Evolutionary conservation across 805 yeast species (phyloP).

Genomic region (Komagataella pastoris): DNA sequence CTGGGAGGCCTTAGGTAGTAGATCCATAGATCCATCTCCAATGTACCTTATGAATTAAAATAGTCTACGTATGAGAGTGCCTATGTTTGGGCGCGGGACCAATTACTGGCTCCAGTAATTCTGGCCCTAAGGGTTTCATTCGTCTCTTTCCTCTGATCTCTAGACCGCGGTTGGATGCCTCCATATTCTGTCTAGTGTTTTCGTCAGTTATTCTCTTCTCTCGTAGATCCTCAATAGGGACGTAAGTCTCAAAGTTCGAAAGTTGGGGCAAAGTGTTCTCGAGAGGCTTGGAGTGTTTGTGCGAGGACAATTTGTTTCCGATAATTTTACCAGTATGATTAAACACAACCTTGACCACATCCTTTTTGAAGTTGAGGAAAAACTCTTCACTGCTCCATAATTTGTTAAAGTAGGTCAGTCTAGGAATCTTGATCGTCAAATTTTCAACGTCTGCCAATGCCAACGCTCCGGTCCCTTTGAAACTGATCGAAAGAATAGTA

Average conservation of each 20-base stretch:
- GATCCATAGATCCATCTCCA: background rate
- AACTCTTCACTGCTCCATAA: constrained; percentile 68
- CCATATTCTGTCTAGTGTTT: background rate
- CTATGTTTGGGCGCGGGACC: background rate
- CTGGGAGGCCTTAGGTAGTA: background rate
- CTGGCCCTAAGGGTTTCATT: background rate
- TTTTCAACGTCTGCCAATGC: constrained; percentile 68
- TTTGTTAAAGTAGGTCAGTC: constrained; percentile 40
- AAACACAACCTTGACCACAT: constrained; percentile 41
- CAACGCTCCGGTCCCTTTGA: constrained; percentile 59
- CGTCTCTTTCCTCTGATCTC: background rate
- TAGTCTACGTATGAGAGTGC: background rate
- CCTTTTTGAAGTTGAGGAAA: constrained; percentile 45
- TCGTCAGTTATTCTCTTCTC: background rate
- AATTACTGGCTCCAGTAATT: background rate
- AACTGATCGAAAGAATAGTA: constrained; percentile 54
- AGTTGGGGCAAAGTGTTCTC: background rate
- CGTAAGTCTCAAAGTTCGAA: background rate
- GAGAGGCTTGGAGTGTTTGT: background rate
- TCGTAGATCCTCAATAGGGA: background rate
- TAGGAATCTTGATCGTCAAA: constrained; percentile 55
- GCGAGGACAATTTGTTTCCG: constrained; percentile 45
- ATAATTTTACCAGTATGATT: constrained; percentile 65
- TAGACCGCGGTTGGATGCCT: background rate
- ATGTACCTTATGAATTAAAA: background rate